A percentile compares a stretch with the other conserved stretches of the same genome.
Evolutionary conservation across 257 asterid species (phyloP).

Genomic region (Hygrophila difformis): DNA sequence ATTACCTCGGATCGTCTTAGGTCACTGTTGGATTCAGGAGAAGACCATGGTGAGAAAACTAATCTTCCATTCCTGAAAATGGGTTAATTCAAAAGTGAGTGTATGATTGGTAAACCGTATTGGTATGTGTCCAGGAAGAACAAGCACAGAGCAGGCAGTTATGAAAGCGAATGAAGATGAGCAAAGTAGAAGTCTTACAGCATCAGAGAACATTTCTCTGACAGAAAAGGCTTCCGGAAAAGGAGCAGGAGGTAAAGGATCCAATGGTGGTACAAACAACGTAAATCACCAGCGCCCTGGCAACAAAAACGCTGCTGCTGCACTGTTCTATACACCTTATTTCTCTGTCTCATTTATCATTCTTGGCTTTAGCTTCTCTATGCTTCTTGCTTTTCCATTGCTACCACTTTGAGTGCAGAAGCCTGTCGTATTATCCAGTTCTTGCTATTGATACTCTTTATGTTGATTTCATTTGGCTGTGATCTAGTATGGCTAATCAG

Average conservation of each 20-base stretch:
- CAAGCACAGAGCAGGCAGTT: not conserved
- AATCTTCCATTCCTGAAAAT: not conserved
- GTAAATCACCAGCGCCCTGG: slow-evolving; percentile 24
- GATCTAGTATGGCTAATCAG: not conserved
- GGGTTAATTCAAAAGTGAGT: not conserved
- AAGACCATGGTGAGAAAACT: slow-evolving; percentile 19
- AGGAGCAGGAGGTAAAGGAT: slow-evolving; percentile 24
- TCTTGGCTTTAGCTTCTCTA: slow-evolving; percentile 20
- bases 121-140: slow-evolving; percentile 7
- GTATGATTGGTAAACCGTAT: too few relatives aligned
- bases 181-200: slow-evolving; percentile 6
- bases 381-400: slow-evolving; percentile 14
- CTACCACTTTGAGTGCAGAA: slow-evolving; percentile 10
- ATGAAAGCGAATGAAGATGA: slow-evolving; percentile 6
- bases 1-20: slow-evolving; percentile 14
- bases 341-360: slow-evolving; percentile 6
- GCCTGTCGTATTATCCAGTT: too few relatives aligned
- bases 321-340: not conserved
- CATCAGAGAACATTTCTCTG: not conserved
- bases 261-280: slow-evolving; percentile 42
- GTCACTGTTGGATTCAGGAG: not conserved
- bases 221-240: slow-evolving; percentile 25
- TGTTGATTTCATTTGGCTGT: slow-evolving; percentile 1
- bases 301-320: slow-evolving; percentile 14
- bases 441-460: too few relatives aligned